phyloP scores from a whole-genome alignment of 2,329 filamentous ascomycete species.

The Endoconidiophora laricicola region DNA sequence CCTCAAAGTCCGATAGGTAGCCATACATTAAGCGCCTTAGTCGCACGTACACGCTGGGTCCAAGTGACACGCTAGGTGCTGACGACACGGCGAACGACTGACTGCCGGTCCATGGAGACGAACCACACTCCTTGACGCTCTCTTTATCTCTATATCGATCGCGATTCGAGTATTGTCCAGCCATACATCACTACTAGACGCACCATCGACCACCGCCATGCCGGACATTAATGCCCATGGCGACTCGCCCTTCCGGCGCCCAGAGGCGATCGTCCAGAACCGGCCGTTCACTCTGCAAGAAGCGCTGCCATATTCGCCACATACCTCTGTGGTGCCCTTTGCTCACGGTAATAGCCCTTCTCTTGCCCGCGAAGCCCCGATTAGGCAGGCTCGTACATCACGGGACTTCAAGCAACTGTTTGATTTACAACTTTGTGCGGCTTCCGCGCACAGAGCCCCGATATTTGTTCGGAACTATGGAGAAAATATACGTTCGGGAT shows the following conservation, averaged over 20 bases:
- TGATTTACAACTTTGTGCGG: too few relatives aligned
- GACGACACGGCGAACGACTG: too few relatives aligned
- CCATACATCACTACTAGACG: too few relatives aligned
- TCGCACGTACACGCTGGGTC: too few relatives aligned
- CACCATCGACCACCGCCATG: constrained; percentile 1
- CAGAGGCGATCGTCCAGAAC: constrained; percentile 7
- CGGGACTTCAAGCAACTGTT: background rate
- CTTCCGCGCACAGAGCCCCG: too few relatives aligned
- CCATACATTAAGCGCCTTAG: too few relatives aligned
- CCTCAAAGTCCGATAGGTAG: background rate
- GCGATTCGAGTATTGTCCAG: background rate
- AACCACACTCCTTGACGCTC: background rate
- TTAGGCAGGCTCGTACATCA: background rate
- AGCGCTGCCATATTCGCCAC: constrained; percentile 66
- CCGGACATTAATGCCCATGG: constrained; percentile 6
- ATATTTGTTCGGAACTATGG: background rate
- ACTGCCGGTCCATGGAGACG: too few relatives aligned
- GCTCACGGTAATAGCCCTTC: constrained; percentile 40
- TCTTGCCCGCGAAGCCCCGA: background rate
- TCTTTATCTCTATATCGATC: background rate
- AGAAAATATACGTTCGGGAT: background rate
- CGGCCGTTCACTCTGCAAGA: constrained; percentile 51
- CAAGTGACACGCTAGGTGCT: too few relatives aligned
- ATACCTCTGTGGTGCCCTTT: constrained; percentile 66
- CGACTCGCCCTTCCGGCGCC: constrained; percentile 7